These are phyloP conservation scores for Phytopythium montanum DNA, from an alignment of 352 stramenopile species.

Conservation along the genomic window DNA sequence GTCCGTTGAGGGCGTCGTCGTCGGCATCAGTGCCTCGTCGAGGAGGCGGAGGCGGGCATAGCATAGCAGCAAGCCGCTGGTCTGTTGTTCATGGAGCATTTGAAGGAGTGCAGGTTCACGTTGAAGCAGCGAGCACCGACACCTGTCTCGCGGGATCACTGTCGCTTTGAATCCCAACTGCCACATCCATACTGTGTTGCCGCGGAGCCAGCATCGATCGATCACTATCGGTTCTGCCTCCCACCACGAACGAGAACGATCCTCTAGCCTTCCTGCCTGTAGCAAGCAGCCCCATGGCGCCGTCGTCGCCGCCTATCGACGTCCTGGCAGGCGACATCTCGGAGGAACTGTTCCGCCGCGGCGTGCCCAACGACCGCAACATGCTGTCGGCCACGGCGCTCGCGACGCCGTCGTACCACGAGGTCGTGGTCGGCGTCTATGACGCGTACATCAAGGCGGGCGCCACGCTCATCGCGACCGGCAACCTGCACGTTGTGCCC, in stretches of 20 bases:
- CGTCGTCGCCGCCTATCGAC: conserved; percentile 22
- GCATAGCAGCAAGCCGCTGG: no score
- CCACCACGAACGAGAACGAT: no score
- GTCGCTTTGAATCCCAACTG: no score
- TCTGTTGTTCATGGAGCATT: no score
- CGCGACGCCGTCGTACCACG: conserved; percentile 58
- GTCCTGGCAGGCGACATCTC: conserved; percentile 83
- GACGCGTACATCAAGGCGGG: conserved; percentile 75
- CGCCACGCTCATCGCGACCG: conserved; percentile 80
- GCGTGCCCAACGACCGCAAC: conserved; percentile 88
- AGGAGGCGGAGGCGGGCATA: no score
- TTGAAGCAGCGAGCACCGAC: no score
- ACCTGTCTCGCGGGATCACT: no score
- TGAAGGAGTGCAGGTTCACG: no score
- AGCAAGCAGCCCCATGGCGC: not conserved
- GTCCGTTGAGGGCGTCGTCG: no score
- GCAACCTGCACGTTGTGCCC: conserved; percentile 87
- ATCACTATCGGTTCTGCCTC: not conserved
- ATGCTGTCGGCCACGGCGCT: conserved; percentile 88
- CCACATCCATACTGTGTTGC: no score
- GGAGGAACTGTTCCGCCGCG: conserved; percentile 85
- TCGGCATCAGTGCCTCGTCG: no score
- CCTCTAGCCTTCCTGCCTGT: no score
- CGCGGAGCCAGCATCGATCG: not conserved
- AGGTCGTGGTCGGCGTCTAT: conserved; percentile 64